These are phyloP conservation scores for Tricholoma bakamatsutake DNA, from an alignment of 768 basidiomycete species.

Conservation along the genomic window DNA sequence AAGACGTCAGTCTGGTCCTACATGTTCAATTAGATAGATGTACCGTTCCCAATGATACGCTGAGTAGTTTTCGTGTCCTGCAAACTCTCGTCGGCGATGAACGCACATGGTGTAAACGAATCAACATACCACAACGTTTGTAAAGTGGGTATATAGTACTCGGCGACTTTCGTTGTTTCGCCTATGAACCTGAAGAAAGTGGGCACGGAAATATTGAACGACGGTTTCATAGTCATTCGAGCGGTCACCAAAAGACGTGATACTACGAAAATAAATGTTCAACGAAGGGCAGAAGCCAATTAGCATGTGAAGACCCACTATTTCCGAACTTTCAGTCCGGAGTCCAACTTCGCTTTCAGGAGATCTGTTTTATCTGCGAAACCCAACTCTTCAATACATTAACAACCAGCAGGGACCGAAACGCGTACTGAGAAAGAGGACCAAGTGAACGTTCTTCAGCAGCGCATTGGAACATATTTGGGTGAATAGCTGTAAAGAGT, in stretches of 20 bases:
- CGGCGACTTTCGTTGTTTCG: slow-evolving; percentile 75
- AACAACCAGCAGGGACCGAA: neutral
- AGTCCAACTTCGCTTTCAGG: slow-evolving; percentile 62
- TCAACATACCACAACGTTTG: slow-evolving; percentile 64
- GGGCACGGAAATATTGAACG: slow-evolving; percentile 82
- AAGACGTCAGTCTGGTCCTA: slow-evolving; percentile 11
- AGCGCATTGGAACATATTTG: slow-evolving; percentile 79
- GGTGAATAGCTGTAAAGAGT: slow-evolving; percentile 84
- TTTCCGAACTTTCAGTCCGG: slow-evolving; percentile 67
- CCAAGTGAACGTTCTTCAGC: slow-evolving; percentile 61
- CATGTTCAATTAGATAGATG: slow-evolving; percentile 15
- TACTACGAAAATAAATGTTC: slow-evolving; percentile 34
- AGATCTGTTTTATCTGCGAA: slow-evolving; percentile 71
- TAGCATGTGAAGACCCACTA: slow-evolving; percentile 47
- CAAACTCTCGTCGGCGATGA: neutral
- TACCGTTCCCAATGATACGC: slow-evolving; percentile 77
- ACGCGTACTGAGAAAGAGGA: slow-evolving; percentile 52
- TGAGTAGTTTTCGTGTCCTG: slow-evolving; percentile 84
- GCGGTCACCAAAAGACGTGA: slow-evolving; percentile 76
- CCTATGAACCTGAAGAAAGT: slow-evolving; percentile 78
- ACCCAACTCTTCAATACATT: neutral
- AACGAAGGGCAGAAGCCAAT: neutral
- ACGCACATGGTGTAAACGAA: slow-evolving; percentile 2
- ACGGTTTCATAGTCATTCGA: slow-evolving; percentile 79
- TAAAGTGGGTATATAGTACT: slow-evolving; percentile 78